Percentiles rank a stretch among this genome's conserved stretches.
phyloP scores from a whole-genome alignment of 768 basidiomycete species.

The Trametes maxima region DNA sequence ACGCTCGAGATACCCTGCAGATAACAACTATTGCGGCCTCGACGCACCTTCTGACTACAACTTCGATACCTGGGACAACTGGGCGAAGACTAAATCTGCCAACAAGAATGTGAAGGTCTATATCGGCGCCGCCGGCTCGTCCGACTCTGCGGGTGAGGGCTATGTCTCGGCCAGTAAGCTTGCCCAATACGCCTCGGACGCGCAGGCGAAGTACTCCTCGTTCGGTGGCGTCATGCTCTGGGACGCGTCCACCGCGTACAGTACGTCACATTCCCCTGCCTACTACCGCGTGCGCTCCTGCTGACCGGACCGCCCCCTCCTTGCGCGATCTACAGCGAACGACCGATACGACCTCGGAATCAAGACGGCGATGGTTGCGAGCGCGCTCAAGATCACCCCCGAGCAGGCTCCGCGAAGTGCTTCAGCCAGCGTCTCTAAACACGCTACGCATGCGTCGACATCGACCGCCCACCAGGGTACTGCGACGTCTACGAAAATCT shows the following conservation, averaged over 20 bases:
- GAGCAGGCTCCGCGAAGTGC: constrained; percentile 1
- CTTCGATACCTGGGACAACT: constrained; percentile 61
- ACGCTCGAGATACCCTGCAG: constrained; percentile 17
- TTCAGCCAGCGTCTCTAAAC: not conserved
- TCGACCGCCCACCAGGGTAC: not conserved
- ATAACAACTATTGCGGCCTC: constrained; percentile 64
- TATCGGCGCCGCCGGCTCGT: constrained; percentile 63
- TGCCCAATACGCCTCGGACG: constrained; percentile 46
- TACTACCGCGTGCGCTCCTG: not conserved
- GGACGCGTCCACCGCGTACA: constrained; percentile 34
- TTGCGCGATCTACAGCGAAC: constrained; percentile 22
- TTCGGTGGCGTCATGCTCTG: constrained; percentile 59
- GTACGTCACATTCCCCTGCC: constrained; percentile 7
- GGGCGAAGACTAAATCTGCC: constrained; percentile 58
- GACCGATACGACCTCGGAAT: constrained; percentile 28
- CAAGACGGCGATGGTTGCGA: constrained; percentile 28
- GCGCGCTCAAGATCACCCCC: constrained; percentile 19
- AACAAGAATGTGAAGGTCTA: constrained; percentile 65
- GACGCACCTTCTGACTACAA: constrained; percentile 51
- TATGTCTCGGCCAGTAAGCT: constrained; percentile 51
- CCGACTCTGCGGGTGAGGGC: constrained; percentile 58
- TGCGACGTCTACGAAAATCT: not conserved
- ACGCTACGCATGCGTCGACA: not conserved
- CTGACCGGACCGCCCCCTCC: not conserved
- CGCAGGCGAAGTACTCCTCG: constrained; percentile 58